phyloP scores from a whole-genome alignment of 139 green algal species.

The Spirogloea muscicola region DNA sequence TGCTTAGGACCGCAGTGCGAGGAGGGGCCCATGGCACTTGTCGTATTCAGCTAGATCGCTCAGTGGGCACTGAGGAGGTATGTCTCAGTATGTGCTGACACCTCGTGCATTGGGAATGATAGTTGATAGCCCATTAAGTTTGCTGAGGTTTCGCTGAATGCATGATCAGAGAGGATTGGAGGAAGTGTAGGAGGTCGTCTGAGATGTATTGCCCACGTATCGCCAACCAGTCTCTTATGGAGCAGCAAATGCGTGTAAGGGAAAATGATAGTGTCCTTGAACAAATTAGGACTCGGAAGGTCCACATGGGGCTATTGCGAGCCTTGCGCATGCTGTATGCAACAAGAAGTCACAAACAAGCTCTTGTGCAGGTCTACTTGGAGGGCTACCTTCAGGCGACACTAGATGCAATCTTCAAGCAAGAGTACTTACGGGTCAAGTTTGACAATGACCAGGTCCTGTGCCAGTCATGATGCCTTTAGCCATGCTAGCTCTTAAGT shows the following conservation, averaged over 20 bases:
- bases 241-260: neutral
- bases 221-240: neutral
- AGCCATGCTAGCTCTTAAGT: neutral
- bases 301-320: no score
- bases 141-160: no score
- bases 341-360: neutral
- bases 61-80: slow-evolving; percentile 37
- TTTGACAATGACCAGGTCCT: slow-evolving; percentile 27
- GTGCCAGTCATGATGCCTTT: neutral
- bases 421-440: slow-evolving; percentile 42
- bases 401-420: slow-evolving; percentile 16
- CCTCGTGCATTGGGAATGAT: neutral
- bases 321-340: no score
- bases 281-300: neutral
- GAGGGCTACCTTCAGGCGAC: slow-evolving; percentile 47
- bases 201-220: neutral
- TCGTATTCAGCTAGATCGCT: slow-evolving; percentile 22
- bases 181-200: neutral
- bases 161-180: no score
- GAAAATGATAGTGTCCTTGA: neutral
- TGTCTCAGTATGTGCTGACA: neutral
- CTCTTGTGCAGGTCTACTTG: slow-evolving; percentile 34
- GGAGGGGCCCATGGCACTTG: slow-evolving; percentile 1
- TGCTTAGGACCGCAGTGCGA: slow-evolving; percentile 9
- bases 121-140: no score